phyloP scores from a whole-genome alignment of 2,329 filamentous ascomycete species.

The Penicillium sp. region DNA sequence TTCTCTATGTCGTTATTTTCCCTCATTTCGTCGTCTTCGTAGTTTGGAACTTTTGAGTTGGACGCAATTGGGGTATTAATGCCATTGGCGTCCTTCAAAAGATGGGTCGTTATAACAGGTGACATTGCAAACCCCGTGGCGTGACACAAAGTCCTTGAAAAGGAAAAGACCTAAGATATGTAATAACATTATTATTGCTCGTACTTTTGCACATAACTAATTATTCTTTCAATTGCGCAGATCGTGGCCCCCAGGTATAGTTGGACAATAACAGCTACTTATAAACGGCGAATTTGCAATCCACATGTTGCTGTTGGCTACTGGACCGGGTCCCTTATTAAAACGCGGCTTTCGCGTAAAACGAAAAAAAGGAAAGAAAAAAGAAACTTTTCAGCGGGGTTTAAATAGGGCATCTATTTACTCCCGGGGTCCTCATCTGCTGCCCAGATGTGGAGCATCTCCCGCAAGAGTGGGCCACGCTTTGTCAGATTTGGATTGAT shows the following conservation, averaged over 20 bases:
- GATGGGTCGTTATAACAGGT: neutral
- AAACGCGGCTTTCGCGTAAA: neutral
- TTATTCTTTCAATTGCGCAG: neutral
- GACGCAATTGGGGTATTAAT: constrained; percentile 4
- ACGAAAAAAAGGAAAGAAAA: neutral
- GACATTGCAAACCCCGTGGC: neutral
- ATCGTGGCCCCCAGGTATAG: neutral
- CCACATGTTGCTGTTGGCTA: neutral
- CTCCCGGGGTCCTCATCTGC: constrained; percentile 1
- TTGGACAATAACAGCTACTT: neutral
- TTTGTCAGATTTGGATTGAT: neutral
- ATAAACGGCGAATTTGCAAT: constrained; percentile 1
- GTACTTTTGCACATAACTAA: constrained; percentile 5
- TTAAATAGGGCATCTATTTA: neutral
- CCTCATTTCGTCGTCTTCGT: constrained; percentile 13
- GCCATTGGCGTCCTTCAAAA: constrained; percentile 1
- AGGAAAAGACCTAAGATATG: neutral
- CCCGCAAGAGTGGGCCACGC: neutral
- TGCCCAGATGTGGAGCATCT: neutral
- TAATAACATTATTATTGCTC: neutral
- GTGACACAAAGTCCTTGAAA: neutral
- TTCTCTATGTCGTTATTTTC: constrained; percentile 20
- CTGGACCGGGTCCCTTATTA: neutral
- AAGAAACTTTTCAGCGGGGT: neutral
- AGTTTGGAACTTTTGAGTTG: constrained; percentile 8